Base-by-base conservation (phyloP, 2,329 filamentous ascomycete species). In the Trichoderma brevicompactum region DNA sequence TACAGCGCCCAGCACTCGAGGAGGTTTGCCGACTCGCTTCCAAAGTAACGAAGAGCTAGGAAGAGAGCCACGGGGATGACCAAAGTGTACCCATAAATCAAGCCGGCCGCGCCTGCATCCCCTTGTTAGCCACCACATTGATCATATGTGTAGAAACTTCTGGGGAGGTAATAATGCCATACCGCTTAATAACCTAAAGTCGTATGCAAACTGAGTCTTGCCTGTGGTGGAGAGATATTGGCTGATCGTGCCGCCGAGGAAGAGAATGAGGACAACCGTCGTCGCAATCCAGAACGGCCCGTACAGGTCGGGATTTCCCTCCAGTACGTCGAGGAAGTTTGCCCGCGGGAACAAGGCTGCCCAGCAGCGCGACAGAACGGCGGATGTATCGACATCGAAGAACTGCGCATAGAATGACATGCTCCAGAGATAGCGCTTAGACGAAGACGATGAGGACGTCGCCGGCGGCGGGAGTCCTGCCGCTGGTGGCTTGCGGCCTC, bases 231-330 rank as follows among this genome's bases (percentile, higher is more conserved):
- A 87, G 56, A 97, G 81, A 78, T 96, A 98, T 78, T 95, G 90
- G 75, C 90, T 96, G 69, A 99, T 97, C 0, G 95, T 98, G 12
- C 95, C 95, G 1, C 94, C 95, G 50, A 99, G 78, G 79, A 99
- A 99, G 38, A 99, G 80, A 67, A 99, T 98, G 69, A 99, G 86
- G 12, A 99, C 90, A 9, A 99, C 95, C 0, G 95, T 98, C 0
- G 95, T 98, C 9, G 95, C 95, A 79, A 99, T 98, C 95, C 95
- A 99, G 75, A 98, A 93, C 1, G 95, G 95, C 1, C 94, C 94
- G 82, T 99, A 99, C 40, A 99, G 82, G 75, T 99, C 95, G 1
- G 95, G 92, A 77, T 98, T 98, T 19, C 95, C 95, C 76, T 99
- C 95, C 34, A 99, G 85, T 41, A 98, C 92, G 75, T 99, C 95